A percentile compares a stretch with the other conserved stretches of the same genome.
These are phyloP conservation scores for Adansonia digitata DNA, from an alignment of 345 rosid genomes.

Conservation along the genomic window DNA sequence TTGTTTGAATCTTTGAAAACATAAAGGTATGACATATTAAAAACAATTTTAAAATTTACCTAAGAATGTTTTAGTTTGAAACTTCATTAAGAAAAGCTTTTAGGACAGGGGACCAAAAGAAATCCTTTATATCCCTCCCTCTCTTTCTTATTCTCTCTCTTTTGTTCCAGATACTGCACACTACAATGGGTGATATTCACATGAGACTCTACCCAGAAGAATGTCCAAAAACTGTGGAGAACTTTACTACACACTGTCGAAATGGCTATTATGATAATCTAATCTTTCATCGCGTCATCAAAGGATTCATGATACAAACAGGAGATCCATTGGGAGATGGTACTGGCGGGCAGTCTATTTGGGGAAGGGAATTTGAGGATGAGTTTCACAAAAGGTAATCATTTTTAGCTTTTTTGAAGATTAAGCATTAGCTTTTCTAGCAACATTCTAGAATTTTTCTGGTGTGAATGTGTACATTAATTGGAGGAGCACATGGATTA, in stretches of 20 bases:
- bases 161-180: constrained; percentile 61
- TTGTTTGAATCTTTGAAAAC: background rate
- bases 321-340: constrained; percentile 99
- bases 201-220: constrained; percentile 94
- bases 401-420: constrained; percentile 1
- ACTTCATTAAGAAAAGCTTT: background rate
- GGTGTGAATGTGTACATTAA: background rate
- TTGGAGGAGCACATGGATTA: background rate
- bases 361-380: constrained; percentile 99
- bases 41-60: background rate
- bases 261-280: constrained; percentile 97
- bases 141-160: background rate
- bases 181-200: constrained; percentile 94
- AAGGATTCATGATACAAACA: constrained; percentile 96
- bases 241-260: constrained; percentile 89
- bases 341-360: constrained; percentile 97
- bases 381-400: constrained; percentile 96
- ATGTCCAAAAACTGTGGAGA: constrained; percentile 99
- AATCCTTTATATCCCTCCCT: background rate
- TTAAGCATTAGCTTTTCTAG: background rate
- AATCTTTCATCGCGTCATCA: constrained; percentile 91
- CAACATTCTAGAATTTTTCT: background rate
- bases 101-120: background rate
- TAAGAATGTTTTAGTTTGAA: background rate
- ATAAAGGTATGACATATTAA: background rate